Evolutionary conservation across 2,329 filamentous ascomycete genomes (phyloP), one percentile per base, ranked within the genome.

Genomic region (Beauveria asiatica): DNA sequence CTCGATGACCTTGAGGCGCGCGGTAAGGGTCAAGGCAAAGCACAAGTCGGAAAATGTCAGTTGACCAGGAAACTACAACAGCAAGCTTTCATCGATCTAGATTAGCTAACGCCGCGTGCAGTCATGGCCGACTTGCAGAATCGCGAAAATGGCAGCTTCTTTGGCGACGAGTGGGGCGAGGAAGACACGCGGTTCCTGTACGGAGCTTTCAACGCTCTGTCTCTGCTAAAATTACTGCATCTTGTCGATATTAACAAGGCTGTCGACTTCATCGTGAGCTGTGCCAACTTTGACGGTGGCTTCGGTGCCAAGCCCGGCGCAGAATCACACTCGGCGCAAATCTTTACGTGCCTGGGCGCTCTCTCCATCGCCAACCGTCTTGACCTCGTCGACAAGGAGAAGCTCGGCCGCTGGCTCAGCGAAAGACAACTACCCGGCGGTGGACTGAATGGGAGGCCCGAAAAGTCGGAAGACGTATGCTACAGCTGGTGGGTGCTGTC

Each of bases 401-500:
- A 88, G 66, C 78, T 97, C 5, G 92, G 87, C 19, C 84, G 85
- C 53, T 99, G 94, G 94, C 79, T 99, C 58, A 96, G 92, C 73
- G 94, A 99, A 75, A 83, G 94, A 64, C 94, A 99, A 72, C 79
- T 96, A 30, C 83, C 90, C 10, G 87, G 87, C 52, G 94, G 94
- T 33, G 94, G 94, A 0, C 77, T 99, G 55, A 99, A 99, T 71
- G 94, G 94, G 3, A 83, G 94, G 53, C 94, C 94, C 0, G 94
- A 97, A 76, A 99, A 99, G 78, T 77, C 89, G 64, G 93, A 96
- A 71, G 94, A 99, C 72, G 93, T 96, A 16, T 99, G 94, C 76
- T 99, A 99, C 76, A 96, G 91, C 72, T 99, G 94, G 94, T 99
- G 94, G 94, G 94, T 97, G 49, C 78, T 93, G 69, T 93, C 90